Percentiles rank a stretch among this genome's conserved stretches.
Conservation (phyloP, 257 asterid species). For the Solanum virginianum region DNA sequence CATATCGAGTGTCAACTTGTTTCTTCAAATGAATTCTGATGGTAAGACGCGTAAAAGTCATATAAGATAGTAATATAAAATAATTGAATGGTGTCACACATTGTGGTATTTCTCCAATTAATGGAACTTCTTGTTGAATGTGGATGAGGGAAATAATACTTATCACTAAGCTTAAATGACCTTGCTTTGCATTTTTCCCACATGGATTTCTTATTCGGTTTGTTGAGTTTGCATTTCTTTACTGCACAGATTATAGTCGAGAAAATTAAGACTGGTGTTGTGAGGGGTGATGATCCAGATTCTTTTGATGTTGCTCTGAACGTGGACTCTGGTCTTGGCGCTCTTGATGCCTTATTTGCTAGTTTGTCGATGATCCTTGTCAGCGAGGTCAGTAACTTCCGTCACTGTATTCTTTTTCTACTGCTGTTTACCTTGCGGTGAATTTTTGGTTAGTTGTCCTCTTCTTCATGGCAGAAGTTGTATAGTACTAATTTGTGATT, state of each 20-base stretch:
- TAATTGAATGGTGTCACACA: neutral
- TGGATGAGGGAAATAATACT: neutral
- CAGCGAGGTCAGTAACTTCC: slow-evolving; percentile 60
- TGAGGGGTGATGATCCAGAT: slow-evolving; percentile 29
- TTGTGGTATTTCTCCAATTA: neutral
- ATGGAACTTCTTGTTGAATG: neutral
- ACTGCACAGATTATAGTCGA: slow-evolving; percentile 51
- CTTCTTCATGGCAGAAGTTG: neutral
- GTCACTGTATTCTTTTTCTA: neutral
- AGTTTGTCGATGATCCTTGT: slow-evolving; percentile 92
- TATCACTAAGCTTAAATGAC: neutral
- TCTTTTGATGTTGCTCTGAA: slow-evolving; percentile 28
- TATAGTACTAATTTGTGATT: neutral
- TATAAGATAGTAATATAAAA: neutral
- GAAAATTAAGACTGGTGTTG: slow-evolving; percentile 41
- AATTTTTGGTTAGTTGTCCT: neutral
- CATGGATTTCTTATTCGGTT: neutral
- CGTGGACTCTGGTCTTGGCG: slow-evolving; percentile 75
- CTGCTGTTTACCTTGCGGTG: neutral
- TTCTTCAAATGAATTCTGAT: neutral
- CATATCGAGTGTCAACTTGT: neutral
- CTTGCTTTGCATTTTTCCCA: neutral
- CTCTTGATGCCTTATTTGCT: slow-evolving; percentile 77
- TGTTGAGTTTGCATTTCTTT: neutral
- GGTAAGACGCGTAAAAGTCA: neutral